Conservation (phyloP, 2,329 filamentous ascomycete species). For the Colletotrichum aenigma region DNA sequence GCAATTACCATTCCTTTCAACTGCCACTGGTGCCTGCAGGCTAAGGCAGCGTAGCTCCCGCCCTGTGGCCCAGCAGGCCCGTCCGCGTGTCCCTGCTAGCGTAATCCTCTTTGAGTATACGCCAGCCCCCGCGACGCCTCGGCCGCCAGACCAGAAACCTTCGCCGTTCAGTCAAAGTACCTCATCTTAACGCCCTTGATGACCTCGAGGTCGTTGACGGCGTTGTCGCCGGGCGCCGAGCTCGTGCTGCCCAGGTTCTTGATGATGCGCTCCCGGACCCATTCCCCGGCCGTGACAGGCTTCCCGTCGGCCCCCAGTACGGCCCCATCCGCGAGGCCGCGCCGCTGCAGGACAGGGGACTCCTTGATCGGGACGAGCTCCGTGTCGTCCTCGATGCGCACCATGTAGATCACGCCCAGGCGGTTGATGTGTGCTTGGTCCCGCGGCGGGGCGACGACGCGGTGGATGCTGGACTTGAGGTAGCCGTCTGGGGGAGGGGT, state of each 20-base stretch:
- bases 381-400: slow-evolving; percentile 37
- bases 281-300: slow-evolving; percentile 32
- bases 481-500: slow-evolving; percentile 30
- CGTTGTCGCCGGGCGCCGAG: slow-evolving; percentile 17
- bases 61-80: neutral
- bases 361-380: slow-evolving; percentile 30
- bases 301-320: slow-evolving; percentile 21
- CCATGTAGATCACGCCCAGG: slow-evolving; percentile 51
- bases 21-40: neutral
- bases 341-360: slow-evolving; percentile 34
- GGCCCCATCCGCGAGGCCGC: slow-evolving; percentile 25
- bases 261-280: slow-evolving; percentile 29
- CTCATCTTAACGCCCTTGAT: slow-evolving; percentile 19
- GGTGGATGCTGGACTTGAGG: slow-evolving; percentile 37
- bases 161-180: neutral
- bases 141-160: neutral
- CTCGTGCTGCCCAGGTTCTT: slow-evolving; percentile 22
- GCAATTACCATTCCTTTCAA: neutral
- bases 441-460: slow-evolving; percentile 34
- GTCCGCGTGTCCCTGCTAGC: neutral
- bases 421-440: slow-evolving; percentile 42
- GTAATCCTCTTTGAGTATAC: neutral
- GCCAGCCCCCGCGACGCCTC: neutral
- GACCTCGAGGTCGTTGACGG: slow-evolving; percentile 12
- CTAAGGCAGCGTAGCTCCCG: neutral